Percentiles rank a stretch among this genome's conserved stretches.
Conservation (phyloP, 2,329 filamentous ascomycete species). For the Hypoxylon sp. region DNA sequence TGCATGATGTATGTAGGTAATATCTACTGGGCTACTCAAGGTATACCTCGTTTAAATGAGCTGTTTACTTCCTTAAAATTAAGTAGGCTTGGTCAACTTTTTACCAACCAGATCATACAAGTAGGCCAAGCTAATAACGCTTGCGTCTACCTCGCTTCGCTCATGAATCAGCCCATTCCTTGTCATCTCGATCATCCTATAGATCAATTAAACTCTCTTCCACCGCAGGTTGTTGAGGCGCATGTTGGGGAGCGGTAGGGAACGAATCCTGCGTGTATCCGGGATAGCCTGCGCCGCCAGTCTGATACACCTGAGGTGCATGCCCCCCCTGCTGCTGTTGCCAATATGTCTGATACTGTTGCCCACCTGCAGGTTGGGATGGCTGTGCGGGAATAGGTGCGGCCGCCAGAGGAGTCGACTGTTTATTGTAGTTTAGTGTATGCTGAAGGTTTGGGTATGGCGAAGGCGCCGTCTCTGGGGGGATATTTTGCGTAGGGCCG, state of each 20-base stretch:
- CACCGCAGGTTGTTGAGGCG: constrained; percentile 67
- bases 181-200: constrained; percentile 50
- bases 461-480: constrained; percentile 59
- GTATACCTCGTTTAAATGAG: background rate
- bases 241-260: constrained; percentile 73
- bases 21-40: background rate
- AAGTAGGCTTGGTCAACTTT: background rate
- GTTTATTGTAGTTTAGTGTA: constrained; percentile 58
- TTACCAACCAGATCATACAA: background rate
- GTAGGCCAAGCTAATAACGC: background rate
- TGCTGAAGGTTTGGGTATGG: constrained; percentile 66
- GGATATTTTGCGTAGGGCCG: constrained; percentile 54
- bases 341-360: constrained; percentile 50
- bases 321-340: constrained; percentile 58
- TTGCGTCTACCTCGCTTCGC: background rate
- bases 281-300: constrained; percentile 54
- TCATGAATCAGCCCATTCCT: background rate
- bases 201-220: constrained; percentile 87
- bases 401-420: constrained; percentile 57
- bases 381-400: constrained; percentile 46
- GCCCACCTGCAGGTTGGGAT: constrained; percentile 46
- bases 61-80: background rate
- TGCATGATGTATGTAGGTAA: too few relatives aligned
- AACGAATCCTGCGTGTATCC: constrained; percentile 72
- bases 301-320: constrained; percentile 54